Evolutionary conservation across 495 filamentous ascomycete genomes (phyloP).

Genomic region (Trichoderma orchidacearum): DNA sequence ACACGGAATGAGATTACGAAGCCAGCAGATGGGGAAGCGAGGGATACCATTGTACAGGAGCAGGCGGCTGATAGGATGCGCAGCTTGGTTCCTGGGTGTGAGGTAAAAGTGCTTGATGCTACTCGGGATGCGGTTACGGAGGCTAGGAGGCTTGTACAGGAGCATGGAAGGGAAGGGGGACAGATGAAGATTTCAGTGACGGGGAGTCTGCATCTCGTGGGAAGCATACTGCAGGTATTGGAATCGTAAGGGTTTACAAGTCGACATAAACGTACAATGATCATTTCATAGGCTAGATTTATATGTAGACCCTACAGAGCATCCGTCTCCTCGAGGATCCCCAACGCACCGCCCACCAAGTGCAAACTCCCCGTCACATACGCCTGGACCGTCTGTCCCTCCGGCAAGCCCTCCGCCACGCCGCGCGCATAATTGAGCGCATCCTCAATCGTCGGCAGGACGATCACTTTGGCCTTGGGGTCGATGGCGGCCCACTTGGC

Average conservation of each 20-base stretch:
- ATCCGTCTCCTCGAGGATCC: conserved; percentile 29
- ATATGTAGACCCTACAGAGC: too few relatives aligned
- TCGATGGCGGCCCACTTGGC: conserved; percentile 60
- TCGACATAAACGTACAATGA: too few relatives aligned
- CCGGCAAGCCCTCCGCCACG: conserved; percentile 18
- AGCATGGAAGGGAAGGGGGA: conserved; percentile 6
- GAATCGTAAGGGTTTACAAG: conserved; percentile 28
- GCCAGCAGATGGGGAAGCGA: conserved; percentile 6
- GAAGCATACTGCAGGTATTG: conserved; percentile 63
- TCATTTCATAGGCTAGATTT: too few relatives aligned
- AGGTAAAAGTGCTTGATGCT: conserved; percentile 10
- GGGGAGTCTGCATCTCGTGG: conserved; percentile 82
- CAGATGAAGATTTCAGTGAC: conserved; percentile 44
- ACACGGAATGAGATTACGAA: conserved; percentile 24
- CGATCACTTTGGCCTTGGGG: conserved; percentile 41
- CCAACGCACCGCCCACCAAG: conserved; percentile 44
- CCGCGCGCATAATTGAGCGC: conserved; percentile 56
- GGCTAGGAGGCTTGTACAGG: conserved; percentile 8
- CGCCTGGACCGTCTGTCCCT: conserved; percentile 23
- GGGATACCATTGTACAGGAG: conserved; percentile 21
- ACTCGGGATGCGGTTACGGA: conserved; percentile 15
- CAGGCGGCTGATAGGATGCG: conserved; percentile 14
- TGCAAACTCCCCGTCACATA: conserved; percentile 52
- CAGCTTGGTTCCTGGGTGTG: conserved; percentile 4
- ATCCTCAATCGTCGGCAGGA: conserved; percentile 72